Conservation (phyloP, 2,329 filamentous ascomycete species). For the Xylariaceae sp. region DNA sequence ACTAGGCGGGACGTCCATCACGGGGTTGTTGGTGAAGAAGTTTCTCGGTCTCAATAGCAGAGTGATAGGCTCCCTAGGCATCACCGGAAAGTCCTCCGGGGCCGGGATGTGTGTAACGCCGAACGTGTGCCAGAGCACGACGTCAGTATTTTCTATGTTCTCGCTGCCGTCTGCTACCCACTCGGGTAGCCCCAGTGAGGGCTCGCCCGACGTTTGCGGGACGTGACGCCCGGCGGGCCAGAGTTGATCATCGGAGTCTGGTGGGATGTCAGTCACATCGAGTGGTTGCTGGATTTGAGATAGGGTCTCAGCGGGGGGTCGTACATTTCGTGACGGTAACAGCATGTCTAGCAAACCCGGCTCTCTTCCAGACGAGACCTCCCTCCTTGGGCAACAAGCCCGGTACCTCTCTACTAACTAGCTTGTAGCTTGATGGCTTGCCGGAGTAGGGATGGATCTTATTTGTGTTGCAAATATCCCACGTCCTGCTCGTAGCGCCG, state of each 20-base stretch:
- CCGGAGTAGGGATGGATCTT: conserved; percentile 82
- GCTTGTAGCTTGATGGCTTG: conserved; percentile 82
- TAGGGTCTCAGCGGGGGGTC: background rate
- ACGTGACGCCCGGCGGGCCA: conserved; percentile 85
- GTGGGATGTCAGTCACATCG: background rate
- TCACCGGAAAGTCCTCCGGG: conserved; percentile 88
- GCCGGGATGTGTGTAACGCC: conserved; percentile 85
- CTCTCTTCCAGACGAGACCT: conserved; percentile 82
- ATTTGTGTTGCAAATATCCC: conserved; percentile 85
- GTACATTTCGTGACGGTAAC: conserved; percentile 87
- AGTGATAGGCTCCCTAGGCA: conserved; percentile 84
- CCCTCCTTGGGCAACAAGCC: conserved; percentile 74
- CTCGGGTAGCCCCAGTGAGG: conserved; percentile 65
- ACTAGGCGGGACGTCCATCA: conserved; percentile 74
- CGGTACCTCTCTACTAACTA: conserved; percentile 82
- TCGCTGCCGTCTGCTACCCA: conserved; percentile 71
- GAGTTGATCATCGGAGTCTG: conserved; percentile 75
- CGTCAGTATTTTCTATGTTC: conserved; percentile 73
- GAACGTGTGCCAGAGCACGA: conserved; percentile 93
- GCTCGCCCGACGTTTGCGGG: conserved; percentile 79
- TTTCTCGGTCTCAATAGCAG: conserved; percentile 73
- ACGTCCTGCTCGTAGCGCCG: conserved; percentile 72
- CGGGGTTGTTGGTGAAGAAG: conserved; percentile 78
- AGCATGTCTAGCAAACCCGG: conserved; percentile 81
- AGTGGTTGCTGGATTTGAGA: background rate